Conservation (phyloP, 2,329 filamentous ascomycete genomes). For the Mollisia scopiformis region DNA sequence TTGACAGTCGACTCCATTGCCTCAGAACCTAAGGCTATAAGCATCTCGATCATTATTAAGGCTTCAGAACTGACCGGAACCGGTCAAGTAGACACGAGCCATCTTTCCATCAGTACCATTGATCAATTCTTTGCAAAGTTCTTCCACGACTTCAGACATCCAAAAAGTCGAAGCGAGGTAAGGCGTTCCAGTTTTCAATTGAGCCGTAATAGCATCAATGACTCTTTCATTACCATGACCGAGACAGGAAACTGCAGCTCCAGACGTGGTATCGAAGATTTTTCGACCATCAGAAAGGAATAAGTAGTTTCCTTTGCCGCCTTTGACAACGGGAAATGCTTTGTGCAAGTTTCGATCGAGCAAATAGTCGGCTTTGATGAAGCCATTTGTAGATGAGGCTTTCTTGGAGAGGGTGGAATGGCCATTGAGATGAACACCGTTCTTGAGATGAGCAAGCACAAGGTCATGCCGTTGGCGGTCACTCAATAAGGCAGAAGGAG, state of each 20-base stretch:
- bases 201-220: slow-evolving; percentile 58
- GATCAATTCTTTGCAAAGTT: slow-evolving; percentile 45
- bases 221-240: slow-evolving; percentile 69
- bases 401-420: slow-evolving; percentile 8
- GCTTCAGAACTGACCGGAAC: slow-evolving; percentile 50
- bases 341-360: slow-evolving; percentile 35
- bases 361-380: slow-evolving; percentile 25
- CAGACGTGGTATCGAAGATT: slow-evolving; percentile 74
- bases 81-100: slow-evolving; percentile 57
- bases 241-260: slow-evolving; percentile 72
- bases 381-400: slow-evolving; percentile 5
- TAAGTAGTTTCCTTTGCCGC: slow-evolving; percentile 33
- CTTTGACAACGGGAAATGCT: slow-evolving; percentile 30
- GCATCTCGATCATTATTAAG: background rate
- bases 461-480: slow-evolving; percentile 10
- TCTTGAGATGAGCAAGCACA: background rate
- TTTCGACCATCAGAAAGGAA: slow-evolving; percentile 48
- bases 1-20: slow-evolving; percentile 72
- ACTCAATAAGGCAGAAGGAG: slow-evolving; percentile 23
- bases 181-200: slow-evolving; percentile 56
- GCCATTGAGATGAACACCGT: slow-evolving; percentile 12
- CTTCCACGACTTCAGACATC: slow-evolving; percentile 53
- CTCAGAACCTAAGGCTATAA: slow-evolving; percentile 57
- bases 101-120: slow-evolving; percentile 47
- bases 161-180: slow-evolving; percentile 66